A percentile compares a stretch with the other conserved stretches of the same genome.
Evolutionary conservation across 2,329 filamentous ascomycete genomes (phyloP).

Genomic region (Venturiaceae sp.): DNA sequence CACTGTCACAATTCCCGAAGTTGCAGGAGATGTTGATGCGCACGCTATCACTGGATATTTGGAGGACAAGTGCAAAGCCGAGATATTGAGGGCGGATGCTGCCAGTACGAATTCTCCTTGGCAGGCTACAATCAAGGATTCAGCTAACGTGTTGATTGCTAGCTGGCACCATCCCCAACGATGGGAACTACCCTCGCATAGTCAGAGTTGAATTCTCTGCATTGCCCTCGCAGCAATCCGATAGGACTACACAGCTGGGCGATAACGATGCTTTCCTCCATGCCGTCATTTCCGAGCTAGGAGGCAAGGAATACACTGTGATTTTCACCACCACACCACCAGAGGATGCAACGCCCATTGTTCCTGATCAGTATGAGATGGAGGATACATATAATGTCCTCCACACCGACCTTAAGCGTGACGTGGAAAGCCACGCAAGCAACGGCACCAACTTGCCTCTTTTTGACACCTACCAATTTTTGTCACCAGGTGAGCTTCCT

Average conservation of each 20-base stretch:
- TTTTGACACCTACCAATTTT: conserved; percentile 92
- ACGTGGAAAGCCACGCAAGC: conserved; percentile 29
- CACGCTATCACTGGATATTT: conserved; percentile 32
- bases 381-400: conserved; percentile 49
- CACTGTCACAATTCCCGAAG: conserved; percentile 42
- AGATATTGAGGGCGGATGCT: conserved; percentile 32
- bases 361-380: conserved; percentile 34
- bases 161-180: conserved; percentile 30
- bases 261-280: conserved; percentile 37
- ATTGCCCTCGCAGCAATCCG: conserved; percentile 17
- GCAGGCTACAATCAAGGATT: background rate
- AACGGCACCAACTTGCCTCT: conserved; percentile 39
- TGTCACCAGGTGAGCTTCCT: conserved; percentile 63
- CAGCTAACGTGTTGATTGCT: background rate
- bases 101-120: conserved; percentile 17
- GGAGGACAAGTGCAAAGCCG: conserved; percentile 36
- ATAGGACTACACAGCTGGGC: conserved; percentile 28
- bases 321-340: conserved; percentile 61
- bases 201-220: conserved; percentile 35
- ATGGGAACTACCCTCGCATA: conserved; percentile 30
- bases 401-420: conserved; percentile 68
- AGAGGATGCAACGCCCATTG: conserved; percentile 17
- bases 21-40: conserved; percentile 38
- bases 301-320: conserved; percentile 56
- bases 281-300: conserved; percentile 36